Evolutionary conservation across 2,329 filamentous ascomycete genomes (phyloP), one percentile per base, ranked within the genome.

Genomic region (Epichloe amarillans): DNA sequence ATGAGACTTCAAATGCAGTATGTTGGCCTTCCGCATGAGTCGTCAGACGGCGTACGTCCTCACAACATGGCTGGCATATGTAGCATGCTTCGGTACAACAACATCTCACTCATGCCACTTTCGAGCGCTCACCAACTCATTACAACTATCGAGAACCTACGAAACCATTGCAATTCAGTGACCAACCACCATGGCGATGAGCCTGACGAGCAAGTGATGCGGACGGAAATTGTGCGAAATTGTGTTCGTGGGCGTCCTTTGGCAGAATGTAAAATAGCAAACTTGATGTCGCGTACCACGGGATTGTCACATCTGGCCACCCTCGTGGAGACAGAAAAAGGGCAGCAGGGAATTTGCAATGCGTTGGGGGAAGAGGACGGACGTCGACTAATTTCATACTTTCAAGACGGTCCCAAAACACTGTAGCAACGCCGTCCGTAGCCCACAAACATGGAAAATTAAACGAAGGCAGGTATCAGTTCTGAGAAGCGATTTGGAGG

Each of bases 1-100:
- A 68, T 69, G 62, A 61, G 59, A 15, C 59, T 79, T 37, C 73
- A 79, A 48, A 61, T 71, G 46, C 60, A 69, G 72, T 75, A 58
- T 56, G 67, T 41, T 21, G 21, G 10, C 21, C 11, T 33, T 5
- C 17, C 17, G 23, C 5, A 11, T 26, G 7, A 30, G 17, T 14
- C 3, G 11, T 21, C 5, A 7, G 23, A 42, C n/a, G 12, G n/a
- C 23, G 15, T 17, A 52, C 8, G 7, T 37, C 19, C 47, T 39
- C 23, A 49, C 45, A 36, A 49, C 5, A 44, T 45, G 17, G 30
- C 8, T 45, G 17, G 30, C 8, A 12, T 36, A 17, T 46, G 19
- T 47, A 72, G 69, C 6, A 61, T 72, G 19, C 46, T 67, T 14
- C 56, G 58, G 39, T 62, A 58, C 35, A 57, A 62, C 38, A 57